phyloP scores from a whole-genome alignment of 352 stramenopile genomes.

The Halophytophthora polymorphica region DNA sequence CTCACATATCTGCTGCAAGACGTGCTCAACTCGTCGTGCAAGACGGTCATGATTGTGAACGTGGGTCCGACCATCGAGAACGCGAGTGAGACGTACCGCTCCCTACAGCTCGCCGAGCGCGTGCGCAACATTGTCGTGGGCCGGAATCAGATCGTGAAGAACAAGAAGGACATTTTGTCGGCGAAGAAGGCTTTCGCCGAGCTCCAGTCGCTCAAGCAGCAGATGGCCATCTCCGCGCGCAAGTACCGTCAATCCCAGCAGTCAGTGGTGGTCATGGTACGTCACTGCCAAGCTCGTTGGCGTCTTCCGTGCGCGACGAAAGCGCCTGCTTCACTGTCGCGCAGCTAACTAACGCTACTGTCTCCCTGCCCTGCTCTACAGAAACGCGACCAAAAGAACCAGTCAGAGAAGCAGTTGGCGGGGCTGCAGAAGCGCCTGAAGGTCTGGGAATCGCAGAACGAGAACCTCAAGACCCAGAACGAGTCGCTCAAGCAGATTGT shows the following conservation, averaged over 20 bases:
- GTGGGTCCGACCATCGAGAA: constrained; percentile 82
- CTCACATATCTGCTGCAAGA: constrained; percentile 97
- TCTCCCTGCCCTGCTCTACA: constrained; percentile 38
- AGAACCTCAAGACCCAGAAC: constrained; percentile 56
- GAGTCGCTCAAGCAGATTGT: constrained; percentile 66
- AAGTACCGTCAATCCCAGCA: constrained; percentile 89
- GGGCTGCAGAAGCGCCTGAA: constrained; percentile 79
- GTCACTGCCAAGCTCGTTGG: constrained; percentile 38
- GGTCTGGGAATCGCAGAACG: constrained; percentile 68
- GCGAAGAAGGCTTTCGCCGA: constrained; percentile 93
- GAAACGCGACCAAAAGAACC: constrained; percentile 91
- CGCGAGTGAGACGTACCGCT: constrained; percentile 83
- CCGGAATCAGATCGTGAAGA: constrained; percentile 78
- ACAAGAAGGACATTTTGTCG: constrained; percentile 84
- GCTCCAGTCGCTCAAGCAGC: constrained; percentile 92
- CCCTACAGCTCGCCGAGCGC: constrained; percentile 84
- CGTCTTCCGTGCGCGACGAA: constrained; percentile 21
- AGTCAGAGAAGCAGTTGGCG: constrained; percentile 87
- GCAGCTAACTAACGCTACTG: constrained; percentile 31
- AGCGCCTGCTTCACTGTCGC: too few relatives aligned
- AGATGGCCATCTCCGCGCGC: constrained; percentile 85
- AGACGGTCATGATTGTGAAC: constrained; percentile 95
- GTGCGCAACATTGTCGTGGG: constrained; percentile 79
- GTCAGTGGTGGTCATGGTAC: constrained; percentile 87
- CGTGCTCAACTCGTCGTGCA: constrained; percentile 86